Evolutionary conservation across 345 rosid species (phyloP).

Genomic region (Rhizophora mangle): DNA sequence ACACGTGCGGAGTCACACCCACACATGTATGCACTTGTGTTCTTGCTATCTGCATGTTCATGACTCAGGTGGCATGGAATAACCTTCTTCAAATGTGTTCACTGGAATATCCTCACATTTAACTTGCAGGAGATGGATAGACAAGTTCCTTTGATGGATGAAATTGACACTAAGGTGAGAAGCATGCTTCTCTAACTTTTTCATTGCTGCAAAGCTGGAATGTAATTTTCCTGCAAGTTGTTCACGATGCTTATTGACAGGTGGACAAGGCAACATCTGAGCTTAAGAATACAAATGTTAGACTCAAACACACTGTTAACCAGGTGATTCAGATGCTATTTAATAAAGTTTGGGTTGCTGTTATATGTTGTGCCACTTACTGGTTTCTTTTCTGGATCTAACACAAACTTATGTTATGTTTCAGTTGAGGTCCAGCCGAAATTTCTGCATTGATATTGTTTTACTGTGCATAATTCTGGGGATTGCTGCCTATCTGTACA

Average conservation of each 20-base stretch:
- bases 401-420: constrained; percentile 28
- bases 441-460: constrained; percentile 94
- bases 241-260: constrained; percentile 31
- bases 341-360: constrained; percentile 6
- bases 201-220: constrained; percentile 1
- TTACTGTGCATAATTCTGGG: constrained; percentile 84
- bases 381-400: constrained; percentile 25
- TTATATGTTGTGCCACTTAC: constrained; percentile 12
- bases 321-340: constrained; percentile 53
- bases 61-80: too few species aligned
- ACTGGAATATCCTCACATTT: constrained; percentile 1
- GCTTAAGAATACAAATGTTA: constrained; percentile 92
- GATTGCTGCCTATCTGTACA: constrained; percentile 97
- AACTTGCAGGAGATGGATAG: constrained; percentile 82
- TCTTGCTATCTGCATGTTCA: too few species aligned
- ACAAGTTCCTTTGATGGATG: constrained; percentile 98
- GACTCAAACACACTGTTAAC: constrained; percentile 90
- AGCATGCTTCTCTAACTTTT: constrained; percentile 6
- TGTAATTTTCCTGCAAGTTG: constrained; percentile 13
- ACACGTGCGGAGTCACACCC: too few species aligned
- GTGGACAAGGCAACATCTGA: constrained; percentile 94
- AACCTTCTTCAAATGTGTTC: too few species aligned
- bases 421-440: constrained; percentile 97
- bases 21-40: too few species aligned
- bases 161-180: constrained; percentile 86